Conservation (phyloP, 371 early-diverging fungal species). For the Saksenaea vasiformis region DNA sequence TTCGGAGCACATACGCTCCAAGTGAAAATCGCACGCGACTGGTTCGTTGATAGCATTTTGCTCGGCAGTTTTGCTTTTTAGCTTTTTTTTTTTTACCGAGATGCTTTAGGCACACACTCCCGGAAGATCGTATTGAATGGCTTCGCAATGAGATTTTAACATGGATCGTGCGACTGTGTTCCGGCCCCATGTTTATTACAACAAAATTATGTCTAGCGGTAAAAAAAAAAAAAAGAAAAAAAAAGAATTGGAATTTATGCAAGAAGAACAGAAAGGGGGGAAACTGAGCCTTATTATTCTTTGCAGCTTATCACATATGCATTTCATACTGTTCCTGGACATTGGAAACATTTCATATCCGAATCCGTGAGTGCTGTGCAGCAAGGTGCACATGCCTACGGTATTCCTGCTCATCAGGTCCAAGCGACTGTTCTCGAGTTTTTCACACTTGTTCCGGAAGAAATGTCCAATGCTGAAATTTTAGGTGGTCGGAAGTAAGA, state of each 20-base stretch:
- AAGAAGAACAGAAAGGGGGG: no score
- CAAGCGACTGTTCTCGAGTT: slow-evolving; percentile 68
- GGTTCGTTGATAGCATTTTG: slow-evolving; percentile 44
- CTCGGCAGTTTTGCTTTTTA: not conserved
- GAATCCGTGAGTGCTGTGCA: slow-evolving; percentile 52
- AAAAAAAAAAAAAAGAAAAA: slow-evolving; percentile 25
- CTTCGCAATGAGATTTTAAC: slow-evolving; percentile 63
- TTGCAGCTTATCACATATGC: slow-evolving; percentile 68
- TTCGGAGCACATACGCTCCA: slow-evolving; percentile 88
- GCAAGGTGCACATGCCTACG: slow-evolving; percentile 34
- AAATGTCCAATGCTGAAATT: slow-evolving; percentile 63
- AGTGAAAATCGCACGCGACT: slow-evolving; percentile 77
- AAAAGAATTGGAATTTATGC: no score
- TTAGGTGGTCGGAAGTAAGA: slow-evolving; percentile 52
- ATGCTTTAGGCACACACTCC: slow-evolving; percentile 58
- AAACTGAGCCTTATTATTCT: not conserved
- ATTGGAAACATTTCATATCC: slow-evolving; percentile 66
- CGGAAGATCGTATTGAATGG: slow-evolving; percentile 61
- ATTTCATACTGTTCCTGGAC: slow-evolving; percentile 60
- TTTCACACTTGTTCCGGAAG: slow-evolving; percentile 78
- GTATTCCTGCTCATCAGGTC: slow-evolving; percentile 30
- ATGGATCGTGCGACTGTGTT: slow-evolving; percentile 61
- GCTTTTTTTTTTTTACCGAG: not conserved
- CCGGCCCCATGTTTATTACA: slow-evolving; percentile 66
- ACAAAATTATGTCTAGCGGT: slow-evolving; percentile 79